These are phyloP conservation scores for Lachnellula cervina DNA, from an alignment of 2,329 filamentous ascomycete genomes.

Conservation along the genomic window DNA sequence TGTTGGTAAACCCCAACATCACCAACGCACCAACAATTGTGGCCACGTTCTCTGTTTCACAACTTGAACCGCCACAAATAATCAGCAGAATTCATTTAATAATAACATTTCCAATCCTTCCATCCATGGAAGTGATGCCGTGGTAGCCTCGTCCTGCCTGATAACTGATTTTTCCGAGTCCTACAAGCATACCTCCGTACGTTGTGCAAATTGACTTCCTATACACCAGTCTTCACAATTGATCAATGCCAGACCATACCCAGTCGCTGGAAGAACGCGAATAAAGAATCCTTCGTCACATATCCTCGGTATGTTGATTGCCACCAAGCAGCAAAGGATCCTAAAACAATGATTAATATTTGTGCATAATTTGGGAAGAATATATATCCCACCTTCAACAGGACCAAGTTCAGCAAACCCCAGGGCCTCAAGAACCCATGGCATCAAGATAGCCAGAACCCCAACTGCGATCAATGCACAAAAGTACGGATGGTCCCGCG, in stretches of 20 bases:
- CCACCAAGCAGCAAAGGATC: not conserved
- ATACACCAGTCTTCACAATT: not conserved
- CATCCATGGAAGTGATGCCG: no score
- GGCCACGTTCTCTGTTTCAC: no score
- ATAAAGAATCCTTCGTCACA: not conserved
- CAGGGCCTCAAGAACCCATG: not conserved
- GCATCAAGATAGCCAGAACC: not conserved
- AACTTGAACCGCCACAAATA: no score
- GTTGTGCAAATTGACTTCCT: not conserved
- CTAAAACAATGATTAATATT: not conserved
- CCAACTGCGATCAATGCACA: constrained; percentile 1
- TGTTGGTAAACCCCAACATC: no score
- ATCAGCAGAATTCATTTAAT: no score
- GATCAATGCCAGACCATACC: not conserved
- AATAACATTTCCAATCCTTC: no score
- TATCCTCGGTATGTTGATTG: not conserved
- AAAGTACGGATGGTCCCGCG: not conserved
- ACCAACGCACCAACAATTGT: no score
- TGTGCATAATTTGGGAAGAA: not conserved
- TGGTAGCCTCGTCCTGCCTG: no score
- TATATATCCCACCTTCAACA: constrained; percentile 1
- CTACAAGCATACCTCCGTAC: no score
- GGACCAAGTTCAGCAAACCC: constrained; percentile 1
- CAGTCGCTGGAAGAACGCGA: constrained; percentile 1
- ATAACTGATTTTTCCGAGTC: no score